Conservation (phyloP, 495 filamentous ascomycete species). For the Stereocaulon alpinum region DNA sequence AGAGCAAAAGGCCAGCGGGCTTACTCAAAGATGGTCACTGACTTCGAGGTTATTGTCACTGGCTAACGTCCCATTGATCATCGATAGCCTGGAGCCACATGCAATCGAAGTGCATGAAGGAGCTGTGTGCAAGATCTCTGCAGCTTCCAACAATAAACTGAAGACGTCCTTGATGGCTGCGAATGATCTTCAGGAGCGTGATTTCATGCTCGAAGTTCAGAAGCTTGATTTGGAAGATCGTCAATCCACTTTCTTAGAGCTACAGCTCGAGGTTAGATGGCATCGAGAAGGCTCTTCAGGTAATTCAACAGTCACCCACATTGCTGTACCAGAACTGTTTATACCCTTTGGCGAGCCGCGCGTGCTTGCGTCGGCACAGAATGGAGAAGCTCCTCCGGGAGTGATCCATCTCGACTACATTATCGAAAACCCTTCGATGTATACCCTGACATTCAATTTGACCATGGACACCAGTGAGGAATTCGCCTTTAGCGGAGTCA, state of each 20-base stretch:
- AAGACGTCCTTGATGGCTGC: conserved; percentile 39
- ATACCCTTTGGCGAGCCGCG: conserved; percentile 78
- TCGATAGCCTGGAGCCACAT: conserved; percentile 52
- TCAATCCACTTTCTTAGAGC: conserved; percentile 54
- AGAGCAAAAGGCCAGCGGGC: conserved; percentile 36
- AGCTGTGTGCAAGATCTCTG: conserved; percentile 36
- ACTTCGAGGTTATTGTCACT: conserved; percentile 65
- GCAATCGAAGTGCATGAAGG: conserved; percentile 47
- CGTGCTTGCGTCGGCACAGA: conserved; percentile 57
- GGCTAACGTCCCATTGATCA: conserved; percentile 55
- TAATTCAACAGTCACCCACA: conserved; percentile 43
- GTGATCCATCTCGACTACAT: conserved; percentile 53
- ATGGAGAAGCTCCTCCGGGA: conserved; percentile 29
- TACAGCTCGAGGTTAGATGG: conserved; percentile 73
- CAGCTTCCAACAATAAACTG: conserved; percentile 28
- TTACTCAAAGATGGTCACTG: conserved; percentile 71
- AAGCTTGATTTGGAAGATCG: conserved; percentile 74
- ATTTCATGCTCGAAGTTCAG: conserved; percentile 61
- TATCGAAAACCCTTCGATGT: conserved; percentile 87
- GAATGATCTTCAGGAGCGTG: conserved; percentile 53
- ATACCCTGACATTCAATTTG: conserved; percentile 84
- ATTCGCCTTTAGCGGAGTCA: conserved; percentile 88
- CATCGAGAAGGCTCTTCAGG: conserved; percentile 36
- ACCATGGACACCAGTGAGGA: conserved; percentile 85
- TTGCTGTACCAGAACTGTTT: conserved; percentile 67